Evolutionary conservation across 2,329 filamentous ascomycete genomes (phyloP), one percentile per base, ranked within the genome.

Genomic region (Dactylellina drechsleri): DNA sequence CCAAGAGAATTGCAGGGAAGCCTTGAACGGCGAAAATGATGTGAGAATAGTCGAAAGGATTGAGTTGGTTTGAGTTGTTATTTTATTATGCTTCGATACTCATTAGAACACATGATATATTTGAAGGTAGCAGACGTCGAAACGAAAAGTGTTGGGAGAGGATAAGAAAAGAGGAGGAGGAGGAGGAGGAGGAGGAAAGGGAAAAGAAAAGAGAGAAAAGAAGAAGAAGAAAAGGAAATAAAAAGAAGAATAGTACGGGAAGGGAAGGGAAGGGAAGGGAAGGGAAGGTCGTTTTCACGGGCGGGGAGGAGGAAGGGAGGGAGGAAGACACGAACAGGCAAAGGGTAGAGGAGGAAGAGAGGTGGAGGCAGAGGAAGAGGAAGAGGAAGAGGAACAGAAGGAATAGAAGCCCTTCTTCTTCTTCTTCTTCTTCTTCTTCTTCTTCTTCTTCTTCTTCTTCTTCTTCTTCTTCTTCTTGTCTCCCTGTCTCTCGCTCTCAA

Each of bases 91-190:
- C 31, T 36, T 36, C 10, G 31, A 36, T 36, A 36, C 10, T 36
- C 31, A 36, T 36, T 36, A 36, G 31, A 36, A 36, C 23, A 36
- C 31, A 36, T 36, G 10, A 7, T 36, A 36, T 36, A 16, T 45
- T 58, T 53, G 47, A 41, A 50, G 49, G 50, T 36, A 36, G 3
- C 31, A 36, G 31, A 36, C 10, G 61, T 73, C 59, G 61, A 54
- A 64, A 68, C 23, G 54, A 16, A 28, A 18, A 47, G 31, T 20
- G 52, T 53, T 52, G 41, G 53, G 54, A 64, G 47, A 28, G 45
- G 64, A 57, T 60, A 49, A 64, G 66, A 50, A 28, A 47, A 52
- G 57, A 57, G 47, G 52, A 60, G 60, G 57, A 66, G 64, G 61
- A 67, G 50, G 62, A 47, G 40, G 59, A 61, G 43, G 62, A 23